Base-by-base conservation (phyloP, 1,139 yeast species). In the Yamadazyma membranifaciens region DNA sequence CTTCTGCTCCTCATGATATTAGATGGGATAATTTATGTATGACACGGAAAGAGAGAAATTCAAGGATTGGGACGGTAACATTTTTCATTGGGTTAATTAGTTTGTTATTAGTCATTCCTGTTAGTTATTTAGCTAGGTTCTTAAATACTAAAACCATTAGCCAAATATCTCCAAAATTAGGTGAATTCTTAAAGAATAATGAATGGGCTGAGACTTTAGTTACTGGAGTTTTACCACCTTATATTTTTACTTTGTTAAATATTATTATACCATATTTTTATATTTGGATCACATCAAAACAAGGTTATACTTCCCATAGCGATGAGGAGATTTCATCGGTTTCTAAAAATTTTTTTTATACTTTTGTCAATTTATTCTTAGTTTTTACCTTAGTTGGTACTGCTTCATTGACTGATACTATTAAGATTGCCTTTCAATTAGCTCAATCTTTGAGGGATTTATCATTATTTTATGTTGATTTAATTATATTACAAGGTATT, bases 1-100 rank as follows among this genome's bases (percentile, higher is more conserved):
- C 96, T 0, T 95, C 96, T 0, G 91, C 96, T 1, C 95, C 96
- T 2, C 83, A 82, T 47, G 96, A 87, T 58, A 81, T 87, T 16
- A 72, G 84, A 39, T 87, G 96, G 96, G 78, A 80, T 35, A 85
- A 86, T 52, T 62, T 87, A 33, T 76, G 82, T 49, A 61, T 86
- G 55, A 72, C 86, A 10, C 67, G 83, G 34, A 63, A 61, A 36
- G 77, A 82, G 50, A 68, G 87, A 27, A 65, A 83, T 43, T 43
- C 78, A 2, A 67, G 88, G 41, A 77, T 80, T 9, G 83, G 84
- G 47, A 38, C 76, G 2, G 80, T 88, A 17, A 85, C 91, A 6
- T 47, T 82, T 11, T 56, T 81, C 26, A 84, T 86, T 46, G 81
- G 85, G 11, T 51, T 84, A 2, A 63, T 81, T 27, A 82, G 89